phyloP scores from a whole-genome alignment of 2,329 filamentous ascomycete genomes.

The Pseudogymnoascus sp. region DNA sequence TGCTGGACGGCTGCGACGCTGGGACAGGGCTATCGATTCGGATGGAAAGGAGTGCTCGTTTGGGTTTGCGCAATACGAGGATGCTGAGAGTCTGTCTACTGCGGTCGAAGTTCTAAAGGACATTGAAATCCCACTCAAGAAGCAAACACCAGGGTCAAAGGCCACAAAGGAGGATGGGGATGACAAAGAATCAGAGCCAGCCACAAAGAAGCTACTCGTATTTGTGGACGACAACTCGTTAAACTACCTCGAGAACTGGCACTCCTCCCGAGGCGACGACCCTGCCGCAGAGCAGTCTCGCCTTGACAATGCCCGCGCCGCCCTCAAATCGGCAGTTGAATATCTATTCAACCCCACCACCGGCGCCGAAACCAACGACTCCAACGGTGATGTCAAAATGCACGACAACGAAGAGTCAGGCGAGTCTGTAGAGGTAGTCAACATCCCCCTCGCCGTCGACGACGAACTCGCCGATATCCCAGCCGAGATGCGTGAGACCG shows the following conservation, averaged over 20 bases:
- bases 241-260: conserved; percentile 79
- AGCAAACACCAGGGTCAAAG: conserved; percentile 48
- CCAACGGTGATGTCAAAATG: conserved; percentile 63
- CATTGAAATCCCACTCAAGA: conserved; percentile 72
- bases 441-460: conserved; percentile 77
- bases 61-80: conserved; percentile 93
- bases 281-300: conserved; percentile 55
- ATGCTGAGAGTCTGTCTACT: conserved; percentile 76
- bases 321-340: conserved; percentile 59
- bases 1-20: conserved; percentile 74
- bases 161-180: conserved; percentile 38
- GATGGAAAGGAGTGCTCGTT: conserved; percentile 78
- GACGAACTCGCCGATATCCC: conserved; percentile 95
- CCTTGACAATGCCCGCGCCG: conserved; percentile 59
- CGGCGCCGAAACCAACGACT: conserved; percentile 43
- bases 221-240: conserved; percentile 75
- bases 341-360: conserved; percentile 63
- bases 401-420: conserved; percentile 51
- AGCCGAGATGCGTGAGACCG: conserved; percentile 89
- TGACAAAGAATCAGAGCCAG: conserved; percentile 31
- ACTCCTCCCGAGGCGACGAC: conserved; percentile 57
- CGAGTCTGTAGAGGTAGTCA: conserved; percentile 74
- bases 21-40: conserved; percentile 69
- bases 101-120: conserved; percentile 80
- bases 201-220: conserved; percentile 64